Base-by-base conservation (phyloP, 805 yeast species). In the Ogataea kodamae region DNA sequence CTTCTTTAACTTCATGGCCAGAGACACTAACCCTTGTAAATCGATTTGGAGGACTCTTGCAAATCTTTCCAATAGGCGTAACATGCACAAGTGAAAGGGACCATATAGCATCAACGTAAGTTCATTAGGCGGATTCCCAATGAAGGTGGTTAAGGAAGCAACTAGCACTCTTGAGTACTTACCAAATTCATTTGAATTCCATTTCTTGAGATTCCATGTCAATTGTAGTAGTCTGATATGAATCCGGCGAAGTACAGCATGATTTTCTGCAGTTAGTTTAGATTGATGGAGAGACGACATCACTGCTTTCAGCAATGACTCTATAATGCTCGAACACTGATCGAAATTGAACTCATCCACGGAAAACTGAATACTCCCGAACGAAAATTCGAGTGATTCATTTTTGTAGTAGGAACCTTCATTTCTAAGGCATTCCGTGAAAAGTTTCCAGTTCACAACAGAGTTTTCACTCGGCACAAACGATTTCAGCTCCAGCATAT, bases 161-260 rank as follows among this genome's bases (percentile, higher is more conserved):
- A 49, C 25, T 6, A 54, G 15, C 5, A 46, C 28, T 18, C 31
- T 44, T 0, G 54, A 44, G 17, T 53, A 33, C 14, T 28, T 24
- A 4, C 37, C 28, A 8, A 57, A 20, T 10, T 42, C 42, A 3
- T 14, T 25, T 1, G 22, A 9, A 16, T 33, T 39, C 24, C 36
- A 35, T 2, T 20, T 25, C 18, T 40, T 37, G 8, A 54, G 18
- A 18, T 42, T 48, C 54, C 57, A 55, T 2, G 44, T 18, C n/a
- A 55, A 25, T 31, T 50, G 54, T 5, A 50, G 18, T 13, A 56
- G 11, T 17, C 49, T 36, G 5, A 57, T 54, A 22, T 54, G 44
- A 5, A 44, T 29, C 24, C 46, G 49, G 25, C 61, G 40, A 1
- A 56, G n/a, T 24, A 42, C 35, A 5, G 21, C 28, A 5, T 49